Conservation (phyloP, 1,284 basidiomycete genomes). For the Puccinia coronata region DNA sequence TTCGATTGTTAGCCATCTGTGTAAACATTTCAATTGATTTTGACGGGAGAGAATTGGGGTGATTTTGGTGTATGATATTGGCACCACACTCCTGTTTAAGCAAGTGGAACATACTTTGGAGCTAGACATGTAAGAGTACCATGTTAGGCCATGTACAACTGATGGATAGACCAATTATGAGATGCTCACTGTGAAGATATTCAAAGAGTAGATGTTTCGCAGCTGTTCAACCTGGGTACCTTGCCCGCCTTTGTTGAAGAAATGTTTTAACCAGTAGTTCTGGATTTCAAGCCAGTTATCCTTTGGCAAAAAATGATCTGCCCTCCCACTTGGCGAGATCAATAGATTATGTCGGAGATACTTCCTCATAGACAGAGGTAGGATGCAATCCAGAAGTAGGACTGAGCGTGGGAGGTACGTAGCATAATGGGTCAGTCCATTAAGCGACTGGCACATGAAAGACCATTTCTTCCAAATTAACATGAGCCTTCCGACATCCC, state of each 20-base stretch:
- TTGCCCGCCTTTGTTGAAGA: slow-evolving; percentile 5
- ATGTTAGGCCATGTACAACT: neutral
- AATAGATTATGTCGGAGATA: slow-evolving; percentile 23
- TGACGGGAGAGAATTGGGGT: neutral
- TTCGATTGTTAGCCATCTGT: neutral
- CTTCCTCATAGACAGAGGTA: slow-evolving; percentile 11
- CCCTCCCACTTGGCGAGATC: neutral
- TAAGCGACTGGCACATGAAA: slow-evolving; percentile 5
- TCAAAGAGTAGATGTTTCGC: neutral
- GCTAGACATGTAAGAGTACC: neutral
- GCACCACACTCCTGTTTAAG: neutral
- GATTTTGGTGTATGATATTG: neutral
- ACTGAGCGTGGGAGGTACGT: slow-evolving; percentile 10
- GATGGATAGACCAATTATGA: neutral
- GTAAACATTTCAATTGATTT: neutral
- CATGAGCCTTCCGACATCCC: slow-evolving; percentile 25
- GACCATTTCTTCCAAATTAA: slow-evolving; percentile 28
- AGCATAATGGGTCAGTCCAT: neutral
- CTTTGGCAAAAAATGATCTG: slow-evolving; percentile 24
- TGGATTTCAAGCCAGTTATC: no score
- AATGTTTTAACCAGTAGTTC: no score
- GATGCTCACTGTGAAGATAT: slow-evolving; percentile 26
- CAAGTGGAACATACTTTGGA: slow-evolving; percentile 1
- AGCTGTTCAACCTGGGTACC: slow-evolving; percentile 2
- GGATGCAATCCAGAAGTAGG: neutral